Base-by-base conservation (phyloP, 1,284 basidiomycete species). In the Nidula niveotomentosa region DNA sequence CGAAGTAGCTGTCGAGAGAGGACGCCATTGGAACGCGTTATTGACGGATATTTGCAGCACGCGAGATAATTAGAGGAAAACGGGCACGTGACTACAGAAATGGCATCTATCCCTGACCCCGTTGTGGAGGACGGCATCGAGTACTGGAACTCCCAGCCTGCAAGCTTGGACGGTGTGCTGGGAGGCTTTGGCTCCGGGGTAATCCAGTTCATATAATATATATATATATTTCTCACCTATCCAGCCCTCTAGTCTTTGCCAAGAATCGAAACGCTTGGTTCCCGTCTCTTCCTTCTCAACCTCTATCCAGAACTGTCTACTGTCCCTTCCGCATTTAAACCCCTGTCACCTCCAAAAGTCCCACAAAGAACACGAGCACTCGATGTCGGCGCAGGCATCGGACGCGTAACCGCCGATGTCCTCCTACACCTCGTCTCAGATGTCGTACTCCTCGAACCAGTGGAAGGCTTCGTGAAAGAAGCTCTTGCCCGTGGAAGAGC, bases 381-480 rank as follows among this genome's bases (percentile, higher is more conserved):
- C 12, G 96, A 98, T 64, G 92, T 95, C 52, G 95, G 90, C 13
- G 90, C 94, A 13, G 95, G 95, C 2, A 90, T 98, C 49, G 95
- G 96, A 7, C 86, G 96, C 52, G 94, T 96, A 35, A 96, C 94
- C 0, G 78, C 84, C 4, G 86, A 91, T 58, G 91, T 94, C 9
- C 84, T 98, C 8, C 81, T 97, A 5, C 89, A 90, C 62, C 84
- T 97, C 49, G 82, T 94, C 57, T 82, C 87, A 35, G 90, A 94
- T 64, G 90, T 97, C 43, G 86, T 94, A 43, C 80, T 96, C 39
- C 81, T 95, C 55, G 95, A 98, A 68, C 95, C 95, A 2, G 91
- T 94, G 1, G 77, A 79, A 23, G 72, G 83, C 41, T 94, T 97
- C 67, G 78, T 96, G 23, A 71, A 79, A 41, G 83, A 90, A 63